Evolutionary conservation across 495 filamentous ascomycete species (phyloP).

Genomic region (Penicillium canescens): DNA sequence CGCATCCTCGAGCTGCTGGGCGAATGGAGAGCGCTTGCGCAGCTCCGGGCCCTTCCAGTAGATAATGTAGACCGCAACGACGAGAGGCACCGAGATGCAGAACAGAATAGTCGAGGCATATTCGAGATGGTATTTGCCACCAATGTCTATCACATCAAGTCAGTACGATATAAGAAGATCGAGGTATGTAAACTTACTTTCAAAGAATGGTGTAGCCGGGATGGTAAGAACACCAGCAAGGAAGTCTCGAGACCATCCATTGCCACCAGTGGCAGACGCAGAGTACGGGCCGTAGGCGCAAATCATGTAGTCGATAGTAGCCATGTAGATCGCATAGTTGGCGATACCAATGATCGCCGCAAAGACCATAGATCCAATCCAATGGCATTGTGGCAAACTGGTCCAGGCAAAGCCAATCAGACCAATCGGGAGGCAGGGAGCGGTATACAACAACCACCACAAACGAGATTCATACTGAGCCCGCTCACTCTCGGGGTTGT

Average conservation of each 20-base stretch:
- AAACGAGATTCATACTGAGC: slow-evolving; percentile 63
- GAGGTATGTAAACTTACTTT: slow-evolving; percentile 32
- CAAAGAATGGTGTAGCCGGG: slow-evolving; percentile 69
- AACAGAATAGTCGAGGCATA: slow-evolving; percentile 73
- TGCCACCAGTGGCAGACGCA: slow-evolving; percentile 70
- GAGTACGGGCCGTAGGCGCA: slow-evolving; percentile 71
- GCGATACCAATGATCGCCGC: slow-evolving; percentile 65
- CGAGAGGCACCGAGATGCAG: slow-evolving; percentile 67
- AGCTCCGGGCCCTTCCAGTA: slow-evolving; percentile 74
- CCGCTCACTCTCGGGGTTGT: slow-evolving; percentile 52
- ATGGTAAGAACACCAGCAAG: slow-evolving; percentile 77
- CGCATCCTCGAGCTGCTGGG: slow-evolving; percentile 64
- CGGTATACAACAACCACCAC: slow-evolving; percentile 58
- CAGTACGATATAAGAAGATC: neutral
- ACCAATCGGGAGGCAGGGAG: slow-evolving; percentile 58
- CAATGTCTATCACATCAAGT: slow-evolving; percentile 51
- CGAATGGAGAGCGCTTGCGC: slow-evolving; percentile 70
- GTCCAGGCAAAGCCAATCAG: slow-evolving; percentile 67
- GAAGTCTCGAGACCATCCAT: slow-evolving; percentile 77
- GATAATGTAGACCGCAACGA: slow-evolving; percentile 71
- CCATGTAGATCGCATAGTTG: slow-evolving; percentile 73
- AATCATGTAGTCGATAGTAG: slow-evolving; percentile 76
- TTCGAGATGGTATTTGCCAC: slow-evolving; percentile 59
- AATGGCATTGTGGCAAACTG: slow-evolving; percentile 56
- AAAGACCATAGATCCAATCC: slow-evolving; percentile 67